Evolutionary conservation across 1,139 yeast genomes (phyloP), one percentile per base, ranked within the genome.

Genomic region (Ogataea hybrid): DNA sequence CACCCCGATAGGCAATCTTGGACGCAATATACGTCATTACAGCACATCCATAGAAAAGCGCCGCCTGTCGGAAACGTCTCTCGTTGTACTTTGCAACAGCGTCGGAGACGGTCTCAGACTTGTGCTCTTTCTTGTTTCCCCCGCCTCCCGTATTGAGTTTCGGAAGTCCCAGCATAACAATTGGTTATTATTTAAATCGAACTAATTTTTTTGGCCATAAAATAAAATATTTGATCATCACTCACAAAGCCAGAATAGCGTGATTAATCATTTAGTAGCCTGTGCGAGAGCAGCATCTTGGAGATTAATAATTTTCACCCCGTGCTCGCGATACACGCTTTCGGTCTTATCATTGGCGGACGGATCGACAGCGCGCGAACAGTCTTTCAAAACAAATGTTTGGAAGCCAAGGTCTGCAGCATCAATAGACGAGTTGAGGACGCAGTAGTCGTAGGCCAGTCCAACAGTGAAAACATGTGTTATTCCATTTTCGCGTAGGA

Each of bases 361-460:
- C 2, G 67, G 56, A 39, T 66, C 65, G n/a, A 79, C 80, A 2
- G 80, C 65, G 47, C 59, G 68, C 3, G 78, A 71, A 34, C 77
- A 77, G 23, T 77, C 76, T 46, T 69, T 68, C 9, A 87, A 52
- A 2, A 90, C 86, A 42, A 58, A 69, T 0, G 95, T 79, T 5
- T 72, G 64, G 59, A 74, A 88, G 0, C 95, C 95, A 18, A 69
- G 54, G 10, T 61, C 62, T 0, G 73, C 76, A 27, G 89, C 72
- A 49, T 89, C 95, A 25, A 78, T 58, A 1, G 95, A 88, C 0
- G 95, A 83, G 56, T 79, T 71, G 52, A 77, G 65, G 7, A 90
- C 97, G 62, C 97, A 90, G 60, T 68, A 88, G 59, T 90, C 97
- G 49, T 79, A 78, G 0, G 97, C 97, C 25, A 90, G 57, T 0